phyloP scores from a whole-genome alignment of 2,329 filamentous ascomycete genomes.

The Acrocalymma vagum region DNA sequence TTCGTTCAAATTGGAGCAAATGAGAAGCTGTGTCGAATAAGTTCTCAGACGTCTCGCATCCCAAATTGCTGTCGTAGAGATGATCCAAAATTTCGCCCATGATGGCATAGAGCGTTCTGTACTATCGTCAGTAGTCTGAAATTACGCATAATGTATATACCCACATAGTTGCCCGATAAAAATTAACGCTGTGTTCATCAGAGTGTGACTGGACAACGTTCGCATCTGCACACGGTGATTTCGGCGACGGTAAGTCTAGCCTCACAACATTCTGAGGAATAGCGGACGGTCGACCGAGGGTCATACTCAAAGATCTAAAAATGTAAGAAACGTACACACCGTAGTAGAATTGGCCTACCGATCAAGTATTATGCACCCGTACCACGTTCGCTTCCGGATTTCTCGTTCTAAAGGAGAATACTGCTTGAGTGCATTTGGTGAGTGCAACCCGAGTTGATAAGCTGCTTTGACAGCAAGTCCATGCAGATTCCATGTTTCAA shows the following conservation, averaged over 20 bases:
- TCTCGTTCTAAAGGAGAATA: slow-evolving; percentile 56
- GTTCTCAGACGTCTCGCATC: slow-evolving; percentile 31
- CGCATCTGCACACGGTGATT: neutral
- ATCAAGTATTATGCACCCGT: slow-evolving; percentile 58
- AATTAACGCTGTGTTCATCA: slow-evolving; percentile 22
- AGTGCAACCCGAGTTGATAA: slow-evolving; percentile 62
- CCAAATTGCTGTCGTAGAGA: slow-evolving; percentile 57
- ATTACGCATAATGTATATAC: slow-evolving; percentile 3
- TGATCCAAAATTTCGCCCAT: slow-evolving; percentile 48
- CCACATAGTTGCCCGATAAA: slow-evolving; percentile 48
- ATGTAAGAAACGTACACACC: slow-evolving; percentile 1
- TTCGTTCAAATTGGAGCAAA: slow-evolving; percentile 50
- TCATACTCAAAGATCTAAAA: slow-evolving; percentile 58
- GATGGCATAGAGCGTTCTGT: slow-evolving; percentile 43
- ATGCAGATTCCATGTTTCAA: slow-evolving; percentile 64
- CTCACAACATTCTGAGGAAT: slow-evolving; percentile 57
- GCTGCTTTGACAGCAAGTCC: slow-evolving; percentile 62
- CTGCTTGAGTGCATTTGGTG: slow-evolving; percentile 42
- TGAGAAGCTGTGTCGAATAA: slow-evolving; percentile 35
- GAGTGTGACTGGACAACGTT: too few species aligned
- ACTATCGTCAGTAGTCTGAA: neutral
- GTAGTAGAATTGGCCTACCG: slow-evolving; percentile 36
- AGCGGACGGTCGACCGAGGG: slow-evolving; percentile 57
- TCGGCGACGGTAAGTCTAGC: slow-evolving; percentile 44
- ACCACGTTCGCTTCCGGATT: slow-evolving; percentile 60